phyloP scores from a whole-genome alignment of 2,329 filamentous ascomycete genomes.

The Pseudogymnoascus sp. region DNA sequence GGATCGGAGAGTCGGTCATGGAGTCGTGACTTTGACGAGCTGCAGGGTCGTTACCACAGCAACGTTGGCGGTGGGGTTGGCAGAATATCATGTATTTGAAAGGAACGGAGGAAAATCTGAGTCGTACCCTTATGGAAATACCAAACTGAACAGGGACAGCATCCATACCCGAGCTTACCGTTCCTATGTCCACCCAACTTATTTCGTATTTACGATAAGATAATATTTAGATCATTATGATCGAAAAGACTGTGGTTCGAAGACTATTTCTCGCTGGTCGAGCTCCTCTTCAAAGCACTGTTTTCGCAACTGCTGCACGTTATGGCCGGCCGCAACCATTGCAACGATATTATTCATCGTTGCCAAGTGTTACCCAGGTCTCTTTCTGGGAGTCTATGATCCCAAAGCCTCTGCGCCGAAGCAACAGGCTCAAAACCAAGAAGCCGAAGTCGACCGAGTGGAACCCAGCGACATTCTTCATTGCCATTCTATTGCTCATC shows the following conservation, averaged over 20 bases:
- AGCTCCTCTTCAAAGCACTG: neutral
- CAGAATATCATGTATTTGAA: slow-evolving; percentile 2
- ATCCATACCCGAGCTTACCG: neutral
- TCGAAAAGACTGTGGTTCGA: neutral
- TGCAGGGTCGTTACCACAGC: slow-evolving; percentile 8
- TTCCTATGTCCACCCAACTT: neutral
- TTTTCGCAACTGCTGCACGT: neutral
- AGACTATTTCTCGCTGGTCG: neutral
- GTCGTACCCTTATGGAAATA: neutral
- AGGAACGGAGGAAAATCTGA: neutral
- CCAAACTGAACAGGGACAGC: neutral
- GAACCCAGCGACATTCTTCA: slow-evolving; percentile 79
- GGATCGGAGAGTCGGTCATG: neutral
- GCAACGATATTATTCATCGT: slow-evolving; percentile 31
- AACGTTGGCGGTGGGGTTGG: slow-evolving; percentile 5
- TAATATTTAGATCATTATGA: slow-evolving; percentile 6
- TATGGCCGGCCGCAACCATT: slow-evolving; percentile 6
- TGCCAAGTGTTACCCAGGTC: slow-evolving; percentile 30
- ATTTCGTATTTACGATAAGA: neutral
- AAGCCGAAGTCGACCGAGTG: slow-evolving; percentile 53
- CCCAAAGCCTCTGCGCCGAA: slow-evolving; percentile 57
- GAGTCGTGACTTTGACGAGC: slow-evolving; percentile 5
- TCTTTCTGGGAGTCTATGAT: slow-evolving; percentile 63
- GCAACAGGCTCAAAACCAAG: slow-evolving; percentile 31
- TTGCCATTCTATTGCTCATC: slow-evolving; percentile 76